Evolutionary conservation across 2,329 filamentous ascomycete species (phyloP).

Genomic region (Paecilomyces niveus): DNA sequence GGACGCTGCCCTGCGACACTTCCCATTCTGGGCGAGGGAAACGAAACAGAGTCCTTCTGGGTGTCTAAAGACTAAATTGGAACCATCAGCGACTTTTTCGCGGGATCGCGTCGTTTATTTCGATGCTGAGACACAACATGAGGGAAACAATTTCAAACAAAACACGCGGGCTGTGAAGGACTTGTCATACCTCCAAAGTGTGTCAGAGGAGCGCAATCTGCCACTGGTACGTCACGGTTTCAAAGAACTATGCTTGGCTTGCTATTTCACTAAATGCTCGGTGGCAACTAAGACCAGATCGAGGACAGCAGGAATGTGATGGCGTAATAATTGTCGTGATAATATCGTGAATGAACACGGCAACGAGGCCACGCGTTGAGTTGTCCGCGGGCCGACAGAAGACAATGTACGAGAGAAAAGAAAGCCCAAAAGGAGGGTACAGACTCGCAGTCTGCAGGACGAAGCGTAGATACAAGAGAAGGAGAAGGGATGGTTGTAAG

Average conservation of each 20-base stretch:
- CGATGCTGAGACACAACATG: not conserved
- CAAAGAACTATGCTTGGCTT: not conserved
- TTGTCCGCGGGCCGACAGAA: not conserved
- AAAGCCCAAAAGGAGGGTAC: conserved; percentile 8
- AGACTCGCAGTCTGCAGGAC: conserved; percentile 8
- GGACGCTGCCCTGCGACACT: conserved; percentile 59
- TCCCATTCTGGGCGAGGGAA: conserved; percentile 46
- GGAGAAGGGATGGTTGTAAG: conserved; percentile 8
- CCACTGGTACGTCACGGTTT: not conserved
- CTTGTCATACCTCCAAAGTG: not conserved
- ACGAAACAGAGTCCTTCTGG: not conserved
- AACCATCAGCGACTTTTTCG: not conserved
- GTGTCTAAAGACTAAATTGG: not conserved
- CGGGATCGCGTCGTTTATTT: not conserved
- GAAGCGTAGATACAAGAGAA: conserved; percentile 7
- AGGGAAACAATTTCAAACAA: too few species aligned
- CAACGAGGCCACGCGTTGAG: not conserved
- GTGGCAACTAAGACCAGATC: not conserved
- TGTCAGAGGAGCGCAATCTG: not conserved
- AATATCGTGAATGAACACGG: not conserved
- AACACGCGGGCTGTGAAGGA: not conserved
- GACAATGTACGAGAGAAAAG: conserved; percentile 4
- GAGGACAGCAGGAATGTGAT: not conserved
- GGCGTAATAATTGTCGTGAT: not conserved
- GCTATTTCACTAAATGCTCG: not conserved